phyloP scores from a whole-genome alignment of 208 protist genomes.

The Vickermania spadyakhi region DNA sequence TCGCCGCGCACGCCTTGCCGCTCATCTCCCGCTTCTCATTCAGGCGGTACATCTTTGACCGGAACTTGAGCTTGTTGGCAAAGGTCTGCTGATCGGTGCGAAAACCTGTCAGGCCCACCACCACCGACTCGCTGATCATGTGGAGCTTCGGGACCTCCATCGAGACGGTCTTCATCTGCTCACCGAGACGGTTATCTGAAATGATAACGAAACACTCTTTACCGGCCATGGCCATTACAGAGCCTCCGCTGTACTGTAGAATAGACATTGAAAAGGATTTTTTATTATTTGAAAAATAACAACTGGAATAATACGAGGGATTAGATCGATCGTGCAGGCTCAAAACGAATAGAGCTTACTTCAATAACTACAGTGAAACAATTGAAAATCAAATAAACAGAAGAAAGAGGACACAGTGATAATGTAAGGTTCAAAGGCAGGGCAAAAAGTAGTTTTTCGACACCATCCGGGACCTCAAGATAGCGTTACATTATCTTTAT shows the following conservation, averaged over 20 bases:
- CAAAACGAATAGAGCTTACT: too few relatives aligned
- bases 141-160: constrained; percentile 95
- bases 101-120: constrained; percentile 95
- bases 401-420: too few relatives aligned
- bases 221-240: constrained; percentile 96
- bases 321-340: background rate
- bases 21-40: constrained; percentile 85
- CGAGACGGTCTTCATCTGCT: constrained; percentile 93
- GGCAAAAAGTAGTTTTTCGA: too few relatives aligned
- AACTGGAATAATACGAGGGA: background rate
- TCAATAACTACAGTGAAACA: too few relatives aligned
- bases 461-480: too few relatives aligned
- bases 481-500: too few relatives aligned
- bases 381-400: too few relatives aligned
- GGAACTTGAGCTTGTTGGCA: constrained; percentile 77
- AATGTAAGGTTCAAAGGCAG: too few relatives aligned
- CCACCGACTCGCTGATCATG: constrained; percentile 90
- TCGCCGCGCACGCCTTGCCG: constrained; percentile 71
- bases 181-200: constrained; percentile 94
- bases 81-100: constrained; percentile 97
- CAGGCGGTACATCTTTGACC: constrained; percentile 87
- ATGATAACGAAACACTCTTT: constrained; percentile 99
- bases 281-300: background rate
- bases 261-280: constrained; percentile 85
- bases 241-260: constrained; percentile 95